Conservation (phyloP, 2,329 filamentous ascomycete species). For the Arthrinium puccinioides region DNA sequence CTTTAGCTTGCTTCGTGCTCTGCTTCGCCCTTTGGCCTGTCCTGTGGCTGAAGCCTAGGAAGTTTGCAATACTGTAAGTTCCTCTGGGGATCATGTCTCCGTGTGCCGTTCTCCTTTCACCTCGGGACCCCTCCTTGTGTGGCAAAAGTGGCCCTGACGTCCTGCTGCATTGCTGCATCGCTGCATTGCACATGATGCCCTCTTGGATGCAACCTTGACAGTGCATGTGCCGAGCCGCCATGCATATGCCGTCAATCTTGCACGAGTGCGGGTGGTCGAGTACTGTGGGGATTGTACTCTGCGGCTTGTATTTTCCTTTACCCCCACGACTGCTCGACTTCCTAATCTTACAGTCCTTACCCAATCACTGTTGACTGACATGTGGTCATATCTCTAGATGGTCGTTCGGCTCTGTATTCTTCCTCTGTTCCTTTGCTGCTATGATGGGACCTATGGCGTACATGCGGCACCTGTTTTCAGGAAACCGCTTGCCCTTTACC, state of each 20-base stretch:
- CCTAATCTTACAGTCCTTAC: too few species aligned
- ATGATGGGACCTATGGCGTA: conserved; percentile 89
- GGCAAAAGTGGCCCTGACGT: conserved; percentile 1
- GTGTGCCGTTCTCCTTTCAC: neutral
- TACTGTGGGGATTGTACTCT: conserved; percentile 4
- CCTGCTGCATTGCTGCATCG: too few species aligned
- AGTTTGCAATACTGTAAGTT: conserved; percentile 93
- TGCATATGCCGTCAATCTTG: conserved; percentile 20
- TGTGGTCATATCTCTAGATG: too few species aligned
- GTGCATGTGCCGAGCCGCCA: conserved; percentile 19
- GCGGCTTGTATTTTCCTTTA: too few species aligned
- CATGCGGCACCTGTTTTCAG: conserved; percentile 74
- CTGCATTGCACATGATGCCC: conserved; percentile 3
- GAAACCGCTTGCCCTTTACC: conserved; percentile 82
- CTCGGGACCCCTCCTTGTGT: conserved; percentile 2
- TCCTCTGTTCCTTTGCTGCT: conserved; percentile 86
- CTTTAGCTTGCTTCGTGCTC: conserved; percentile 85
- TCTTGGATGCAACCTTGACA: too few species aligned
- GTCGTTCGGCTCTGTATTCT: conserved; percentile 86
- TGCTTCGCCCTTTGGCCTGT: conserved; percentile 87
- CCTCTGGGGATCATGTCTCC: too few species aligned
- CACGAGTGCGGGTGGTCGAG: conserved; percentile 16
- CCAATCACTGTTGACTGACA: too few species aligned
- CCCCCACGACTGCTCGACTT: too few species aligned
- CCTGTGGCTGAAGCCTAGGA: conserved; percentile 72